Base-by-base conservation (phyloP, 2,329 filamentous ascomycete genomes). In the Penicillium sp. region DNA sequence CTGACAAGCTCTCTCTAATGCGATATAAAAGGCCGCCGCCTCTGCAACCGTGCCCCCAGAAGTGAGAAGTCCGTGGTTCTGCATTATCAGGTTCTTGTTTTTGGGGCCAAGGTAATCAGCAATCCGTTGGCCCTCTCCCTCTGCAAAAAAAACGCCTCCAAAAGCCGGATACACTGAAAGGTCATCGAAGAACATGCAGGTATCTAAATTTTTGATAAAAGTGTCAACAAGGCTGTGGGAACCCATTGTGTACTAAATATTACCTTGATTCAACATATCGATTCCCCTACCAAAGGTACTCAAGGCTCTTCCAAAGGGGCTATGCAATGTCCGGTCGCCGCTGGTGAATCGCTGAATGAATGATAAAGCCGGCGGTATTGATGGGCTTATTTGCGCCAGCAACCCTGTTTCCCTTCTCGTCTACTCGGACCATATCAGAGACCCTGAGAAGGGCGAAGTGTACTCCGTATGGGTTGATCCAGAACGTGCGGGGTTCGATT, bases 41-140 rank as follows among this genome's bases (percentile, higher is more conserved):
- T 91, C 88, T 61, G 90, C 88, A 1, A 91, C 87, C 0, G 88
- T 91, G 7, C 71, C 66, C 4, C 88, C 88, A 0, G 88, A 84
- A 0, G 86, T 80, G 43, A 81, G 59, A 13, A 80, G 59, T 3
- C 78, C 69, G 44, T 72, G 69, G 43, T 72, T 72, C 34, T 65
- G 65, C 30, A 71, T 41, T 1, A 71, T 65, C 2, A 63, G 27
- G 6, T 44, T 59, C 36, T 61, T 62, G 3, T 56, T 53, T 0
- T 48, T 61, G 6, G 56, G 45, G 0, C 67, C 68, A 9, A 72
- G 55, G 0, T 62, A 59, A 11, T 62, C 60, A 1, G 76, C 76
- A 53, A 81, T 78, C 18, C 72, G 67, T 14, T 71, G 63, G 1
- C 77, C 78, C 59, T 81, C 78, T 53, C 77, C 74, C 32, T 69